Base-by-base conservation (phyloP, 2,329 filamentous ascomycete species). In the Orbilia javanica region DNA sequence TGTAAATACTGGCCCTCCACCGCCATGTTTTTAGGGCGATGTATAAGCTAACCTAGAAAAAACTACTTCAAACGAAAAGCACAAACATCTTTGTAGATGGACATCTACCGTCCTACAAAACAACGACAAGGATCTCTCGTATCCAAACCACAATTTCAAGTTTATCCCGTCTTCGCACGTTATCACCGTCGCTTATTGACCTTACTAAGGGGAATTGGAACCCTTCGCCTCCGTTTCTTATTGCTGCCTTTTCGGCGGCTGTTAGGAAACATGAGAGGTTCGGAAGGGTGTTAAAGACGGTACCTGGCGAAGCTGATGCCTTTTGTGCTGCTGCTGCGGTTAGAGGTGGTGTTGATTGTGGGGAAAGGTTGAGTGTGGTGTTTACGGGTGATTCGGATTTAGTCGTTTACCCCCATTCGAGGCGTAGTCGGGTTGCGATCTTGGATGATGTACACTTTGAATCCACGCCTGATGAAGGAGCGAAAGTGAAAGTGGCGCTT, bases 341-440 rank as follows among this genome's bases (percentile, higher is more conserved):
- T 52, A 13, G 13, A 18, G 48, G 10, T 53, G 34, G 7, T n/a
- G 4, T 3, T 27, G 27, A 52, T 34, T 7, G 60, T n/a, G 36
- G 22, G 1, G 53, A 57, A 11, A 27, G 55, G 36, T 18, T 46
- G 3, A 62, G 22, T 22, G 73, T 77, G 20, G 50, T 77, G 22
- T 77, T 77, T n/a, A 77, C 73, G 5, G 20, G 31, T 1, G 73
- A 77, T 34, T 71, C 65, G 25, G 73, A 77, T 67, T 50, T 77
- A 20, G 10, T 77, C 3, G 73, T 70, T 3, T 77, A 71, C 52
- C 73, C 73, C 1, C 18, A 36, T 22, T 34, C 34, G 2, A 0
- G 0, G n/a, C 29, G 62, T 11, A 62, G 57, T 3, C 29, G 73
- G 7, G 42, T 77, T 6, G 42, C 60, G 7, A 50, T 71, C 0